A percentile compares a stretch with the other conserved stretches of the same genome.
These are phyloP conservation scores for Boletus sensibilis DNA, from an alignment of 768 basidiomycete genomes.

Conservation along the genomic window DNA sequence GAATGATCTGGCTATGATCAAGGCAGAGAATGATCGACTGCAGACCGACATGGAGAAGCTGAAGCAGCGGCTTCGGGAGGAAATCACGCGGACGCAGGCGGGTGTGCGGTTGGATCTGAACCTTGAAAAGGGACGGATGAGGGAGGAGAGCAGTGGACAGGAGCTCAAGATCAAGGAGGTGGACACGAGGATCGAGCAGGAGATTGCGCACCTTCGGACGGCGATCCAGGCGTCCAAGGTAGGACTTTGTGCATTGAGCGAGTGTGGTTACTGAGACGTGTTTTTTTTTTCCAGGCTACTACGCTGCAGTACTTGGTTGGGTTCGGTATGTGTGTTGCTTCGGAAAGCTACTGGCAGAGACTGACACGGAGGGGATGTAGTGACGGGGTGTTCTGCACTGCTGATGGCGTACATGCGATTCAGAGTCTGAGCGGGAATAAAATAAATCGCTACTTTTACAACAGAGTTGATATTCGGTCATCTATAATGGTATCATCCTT, in stretches of 20 bases:
- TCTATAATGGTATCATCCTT: slow-evolving; percentile 4
- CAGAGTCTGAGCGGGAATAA: background rate
- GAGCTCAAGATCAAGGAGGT: slow-evolving; percentile 98
- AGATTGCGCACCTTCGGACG: slow-evolving; percentile 84
- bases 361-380: slow-evolving; percentile 37
- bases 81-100: slow-evolving; percentile 88
- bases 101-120: slow-evolving; percentile 94
- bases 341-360: background rate
- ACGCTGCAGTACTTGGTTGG: slow-evolving; percentile 87
- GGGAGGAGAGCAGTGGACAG: slow-evolving; percentile 88
- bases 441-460: background rate
- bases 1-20: slow-evolving; percentile 93
- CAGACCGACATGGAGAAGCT: slow-evolving; percentile 89
- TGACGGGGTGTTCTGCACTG: slow-evolving; percentile 82
- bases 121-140: slow-evolving; percentile 92
- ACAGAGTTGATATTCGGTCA: background rate
- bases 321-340: slow-evolving; percentile 56
- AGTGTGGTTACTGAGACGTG: slow-evolving; percentile 2
- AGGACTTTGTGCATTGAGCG: slow-evolving; percentile 2
- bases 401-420: slow-evolving; percentile 88
- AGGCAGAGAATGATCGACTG: slow-evolving; percentile 95
- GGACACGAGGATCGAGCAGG: slow-evolving; percentile 94
- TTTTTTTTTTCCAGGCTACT: slow-evolving; percentile 52
- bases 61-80: slow-evolving; percentile 89
- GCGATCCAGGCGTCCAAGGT: slow-evolving; percentile 86